A percentile compares a stretch with the other conserved stretches of the same genome.
phyloP scores from a whole-genome alignment of 2,329 filamentous ascomycete genomes.

The Penicillium sp. region DNA sequence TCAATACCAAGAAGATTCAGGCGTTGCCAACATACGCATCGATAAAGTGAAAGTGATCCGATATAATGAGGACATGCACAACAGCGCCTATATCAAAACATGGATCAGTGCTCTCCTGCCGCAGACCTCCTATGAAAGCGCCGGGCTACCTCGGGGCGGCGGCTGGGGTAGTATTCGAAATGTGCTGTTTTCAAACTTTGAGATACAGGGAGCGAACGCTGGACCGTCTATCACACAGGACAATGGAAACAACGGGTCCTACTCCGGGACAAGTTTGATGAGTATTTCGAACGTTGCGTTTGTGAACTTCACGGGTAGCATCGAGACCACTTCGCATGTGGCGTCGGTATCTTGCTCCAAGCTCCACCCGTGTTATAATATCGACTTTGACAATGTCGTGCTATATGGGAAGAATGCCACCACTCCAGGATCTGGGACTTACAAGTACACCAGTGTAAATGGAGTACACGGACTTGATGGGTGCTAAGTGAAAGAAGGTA shows the following conservation, averaged over 20 bases:
- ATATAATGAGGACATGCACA: slow-evolving; percentile 51
- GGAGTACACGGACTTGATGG: slow-evolving; percentile 39
- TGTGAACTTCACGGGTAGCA: slow-evolving; percentile 54
- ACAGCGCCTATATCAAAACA: slow-evolving; percentile 58
- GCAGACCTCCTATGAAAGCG: slow-evolving; percentile 53
- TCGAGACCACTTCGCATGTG: slow-evolving; percentile 36
- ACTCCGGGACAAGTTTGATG: slow-evolving; percentile 53
- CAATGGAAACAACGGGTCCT: slow-evolving; percentile 53
- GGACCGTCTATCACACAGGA: slow-evolving; percentile 51
- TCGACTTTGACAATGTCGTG: slow-evolving; percentile 47
- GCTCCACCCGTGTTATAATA: slow-evolving; percentile 54
- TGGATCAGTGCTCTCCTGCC: slow-evolving; percentile 54
- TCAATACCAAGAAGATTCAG: slow-evolving; percentile 57
- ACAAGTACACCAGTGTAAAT: slow-evolving; percentile 38
- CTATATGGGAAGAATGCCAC: slow-evolving; percentile 36
- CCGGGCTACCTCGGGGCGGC: slow-evolving; percentile 51
- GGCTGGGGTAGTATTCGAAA: slow-evolving; percentile 58
- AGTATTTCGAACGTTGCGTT: slow-evolving; percentile 52
- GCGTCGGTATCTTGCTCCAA: slow-evolving; percentile 51
- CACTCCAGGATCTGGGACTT: slow-evolving; percentile 35
- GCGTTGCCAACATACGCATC: slow-evolving; percentile 52
- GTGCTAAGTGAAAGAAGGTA: background rate
- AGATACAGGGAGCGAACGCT: slow-evolving; percentile 47
- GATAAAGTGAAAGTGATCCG: slow-evolving; percentile 49
- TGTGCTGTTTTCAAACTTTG: slow-evolving; percentile 55